phyloP scores from a whole-genome alignment of 441 rosid genomes.

The Brassica hybrid region DNA sequence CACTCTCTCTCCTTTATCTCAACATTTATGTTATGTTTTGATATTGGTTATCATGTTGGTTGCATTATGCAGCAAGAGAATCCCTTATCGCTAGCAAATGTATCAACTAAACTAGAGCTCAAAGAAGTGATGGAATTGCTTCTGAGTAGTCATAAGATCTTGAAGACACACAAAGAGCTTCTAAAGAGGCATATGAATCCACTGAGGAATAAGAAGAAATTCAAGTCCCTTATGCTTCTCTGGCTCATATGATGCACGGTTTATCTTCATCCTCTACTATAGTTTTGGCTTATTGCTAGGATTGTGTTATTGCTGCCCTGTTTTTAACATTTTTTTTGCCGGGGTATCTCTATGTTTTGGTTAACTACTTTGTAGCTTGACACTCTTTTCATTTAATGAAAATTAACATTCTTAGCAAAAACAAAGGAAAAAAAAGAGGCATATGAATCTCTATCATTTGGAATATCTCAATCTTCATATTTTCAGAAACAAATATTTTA shows the following conservation, averaged over 20 bases:
- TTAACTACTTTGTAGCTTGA: too few relatives aligned
- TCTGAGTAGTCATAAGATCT: conserved; percentile 53
- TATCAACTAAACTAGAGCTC: conserved; percentile 55
- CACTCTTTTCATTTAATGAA: too few relatives aligned
- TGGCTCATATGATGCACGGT: too few relatives aligned
- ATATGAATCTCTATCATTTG: conserved; percentile 49
- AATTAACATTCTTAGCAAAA: too few relatives aligned
- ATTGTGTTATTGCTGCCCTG: too few relatives aligned
- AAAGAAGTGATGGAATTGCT: conserved; percentile 61
- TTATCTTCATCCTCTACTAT: too few relatives aligned
- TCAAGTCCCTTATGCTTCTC: too few relatives aligned
- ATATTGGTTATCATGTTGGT: conserved; percentile 76
- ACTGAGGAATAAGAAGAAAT: too few relatives aligned
- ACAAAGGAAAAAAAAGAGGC: too few relatives aligned
- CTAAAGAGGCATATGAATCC: conserved; percentile 60
- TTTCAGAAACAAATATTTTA: conserved; percentile 34
- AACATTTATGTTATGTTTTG: neutral
- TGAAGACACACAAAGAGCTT: conserved; percentile 67
- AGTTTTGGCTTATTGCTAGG: too few relatives aligned
- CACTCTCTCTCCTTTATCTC: conserved; percentile 8
- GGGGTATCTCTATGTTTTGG: too few relatives aligned
- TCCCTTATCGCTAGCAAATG: conserved; percentile 54
- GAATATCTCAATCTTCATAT: conserved; percentile 59
- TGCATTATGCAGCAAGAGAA: conserved; percentile 41
- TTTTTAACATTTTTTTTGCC: too few relatives aligned